Conservation (phyloP, 202 grass and related monocot genomes). For the Cymbopogon flexuosus region DNA sequence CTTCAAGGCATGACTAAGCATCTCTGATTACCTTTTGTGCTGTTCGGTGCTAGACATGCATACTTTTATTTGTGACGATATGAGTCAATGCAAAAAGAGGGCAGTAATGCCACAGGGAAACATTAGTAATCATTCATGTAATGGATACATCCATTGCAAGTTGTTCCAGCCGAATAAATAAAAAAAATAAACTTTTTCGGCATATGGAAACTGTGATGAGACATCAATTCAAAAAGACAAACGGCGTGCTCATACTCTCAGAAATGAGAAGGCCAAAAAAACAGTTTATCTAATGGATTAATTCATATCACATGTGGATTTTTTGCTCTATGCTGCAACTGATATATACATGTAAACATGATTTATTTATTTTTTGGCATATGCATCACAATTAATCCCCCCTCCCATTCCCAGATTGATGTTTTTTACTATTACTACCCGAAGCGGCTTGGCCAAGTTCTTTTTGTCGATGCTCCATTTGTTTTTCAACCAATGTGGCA, state of each 20-base stretch:
- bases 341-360: not conserved
- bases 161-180: not conserved
- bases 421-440: slow-evolving; percentile 97
- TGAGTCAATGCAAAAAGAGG: not conserved
- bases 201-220: not conserved
- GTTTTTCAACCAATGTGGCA: slow-evolving; percentile 92
- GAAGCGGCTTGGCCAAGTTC: slow-evolving; percentile 70
- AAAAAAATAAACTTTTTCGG: not conserved
- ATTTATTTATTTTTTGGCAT: too few species aligned
- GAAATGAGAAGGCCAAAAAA: not conserved
- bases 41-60: not conserved
- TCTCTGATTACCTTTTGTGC: not conserved
- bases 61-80: not conserved
- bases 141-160: slow-evolving; percentile 1
- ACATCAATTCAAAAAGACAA: not conserved
- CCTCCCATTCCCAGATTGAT: slow-evolving; percentile 50
- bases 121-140: not conserved
- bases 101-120: not conserved
- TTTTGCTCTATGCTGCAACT: not conserved
- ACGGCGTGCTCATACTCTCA: not conserved
- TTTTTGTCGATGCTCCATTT: slow-evolving; percentile 89
- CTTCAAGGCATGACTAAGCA: not conserved
- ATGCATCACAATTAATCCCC: not conserved
- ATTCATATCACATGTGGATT: not conserved
- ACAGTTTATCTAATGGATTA: not conserved